Evolutionary conservation across 768 basidiomycete genomes (phyloP), one percentile per base, ranked within the genome.

Genomic region (Xerocomellus chrysenteron): DNA sequence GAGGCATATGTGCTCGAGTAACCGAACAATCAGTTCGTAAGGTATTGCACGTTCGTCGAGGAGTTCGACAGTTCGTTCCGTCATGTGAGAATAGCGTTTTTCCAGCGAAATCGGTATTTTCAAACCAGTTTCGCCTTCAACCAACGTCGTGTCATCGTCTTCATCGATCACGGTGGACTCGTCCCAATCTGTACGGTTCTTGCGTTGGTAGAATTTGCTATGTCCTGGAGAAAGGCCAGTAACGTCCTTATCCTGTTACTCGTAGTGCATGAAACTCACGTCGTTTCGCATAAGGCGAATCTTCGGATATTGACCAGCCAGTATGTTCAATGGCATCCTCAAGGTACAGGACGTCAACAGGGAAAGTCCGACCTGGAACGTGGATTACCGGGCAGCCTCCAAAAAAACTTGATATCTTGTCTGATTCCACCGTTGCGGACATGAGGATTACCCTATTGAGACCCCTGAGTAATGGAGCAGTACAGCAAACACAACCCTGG

Each of bases 371-470:
- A 4, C 96, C 97, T 17, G 95, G 95, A 30, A 99, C 90, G 56
- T 87, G 85, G 13, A 98, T 77, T 17, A 86, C 83, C 0, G 93
- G 92, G 61, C 88, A 88, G 45, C 84, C 83, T n/a, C 87, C 91
- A 68, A 98, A 97, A 70, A 88, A 98, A 14, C 72, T 75, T 12
- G 94, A 90, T 40, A 98, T 84, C 75, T 94, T 94, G 53, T 91
- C 87, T 1, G 92, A 86, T 62, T 99, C 94, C 26, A 97, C 78
- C 0, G 97, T 99, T 1, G 97, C 96, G 33, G 94, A 96, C 96
- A 99, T 99, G 46, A 98, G 80, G 16, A 98, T 83, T 40, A 99
- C 84, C 73, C 92, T 94, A 54, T 30, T 16, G 49, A 56, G 17
- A 46, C 11, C 32, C 45, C 13, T 56, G 35, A 70, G 54, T 37